A percentile compares a stretch with the other conserved stretches of the same genome.
Conservation (phyloP, 2,329 filamentous ascomycete species). For the Colletotrichum tropicicola region DNA sequence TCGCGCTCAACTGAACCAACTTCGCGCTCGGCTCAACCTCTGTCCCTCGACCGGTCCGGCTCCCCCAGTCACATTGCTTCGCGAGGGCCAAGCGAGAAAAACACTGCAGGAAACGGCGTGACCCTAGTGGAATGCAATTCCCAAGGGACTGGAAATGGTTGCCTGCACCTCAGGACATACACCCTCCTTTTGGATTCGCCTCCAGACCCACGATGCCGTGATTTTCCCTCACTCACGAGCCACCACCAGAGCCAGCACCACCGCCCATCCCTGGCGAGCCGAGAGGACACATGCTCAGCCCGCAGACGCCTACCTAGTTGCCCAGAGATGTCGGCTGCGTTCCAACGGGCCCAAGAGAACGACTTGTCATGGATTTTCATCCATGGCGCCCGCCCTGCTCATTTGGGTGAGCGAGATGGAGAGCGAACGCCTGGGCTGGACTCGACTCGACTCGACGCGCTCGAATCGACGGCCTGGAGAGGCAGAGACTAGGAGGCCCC, state of each 20-base stretch:
- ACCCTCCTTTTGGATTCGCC: conserved; percentile 19
- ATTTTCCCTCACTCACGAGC: conserved; percentile 20
- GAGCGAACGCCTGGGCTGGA: background rate
- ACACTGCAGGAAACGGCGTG: conserved; percentile 12
- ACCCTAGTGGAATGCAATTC: conserved; percentile 22
- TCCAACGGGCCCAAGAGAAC: background rate
- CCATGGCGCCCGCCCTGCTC: conserved; percentile 5
- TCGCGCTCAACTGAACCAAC: background rate
- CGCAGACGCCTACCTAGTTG: background rate
- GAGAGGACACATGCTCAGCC: conserved; percentile 6
- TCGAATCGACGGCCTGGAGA: conserved; percentile 5
- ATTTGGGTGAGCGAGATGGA: background rate
- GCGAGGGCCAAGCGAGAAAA: background rate
- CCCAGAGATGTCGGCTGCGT: background rate
- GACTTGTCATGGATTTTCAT: conserved; percentile 12
- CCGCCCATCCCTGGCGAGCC: background rate
- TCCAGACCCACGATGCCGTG: conserved; percentile 16
- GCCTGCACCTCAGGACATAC: conserved; percentile 25
- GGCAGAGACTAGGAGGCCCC: background rate
- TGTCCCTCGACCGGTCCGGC: background rate
- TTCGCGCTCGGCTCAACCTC: background rate
- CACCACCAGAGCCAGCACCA: background rate
- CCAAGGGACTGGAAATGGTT: conserved; percentile 30
- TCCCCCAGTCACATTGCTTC: background rate
- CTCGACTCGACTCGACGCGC: background rate